Evolutionary conservation across 768 basidiomycete genomes (phyloP).

Genomic region (Peribolospora kevripleyi): DNA sequence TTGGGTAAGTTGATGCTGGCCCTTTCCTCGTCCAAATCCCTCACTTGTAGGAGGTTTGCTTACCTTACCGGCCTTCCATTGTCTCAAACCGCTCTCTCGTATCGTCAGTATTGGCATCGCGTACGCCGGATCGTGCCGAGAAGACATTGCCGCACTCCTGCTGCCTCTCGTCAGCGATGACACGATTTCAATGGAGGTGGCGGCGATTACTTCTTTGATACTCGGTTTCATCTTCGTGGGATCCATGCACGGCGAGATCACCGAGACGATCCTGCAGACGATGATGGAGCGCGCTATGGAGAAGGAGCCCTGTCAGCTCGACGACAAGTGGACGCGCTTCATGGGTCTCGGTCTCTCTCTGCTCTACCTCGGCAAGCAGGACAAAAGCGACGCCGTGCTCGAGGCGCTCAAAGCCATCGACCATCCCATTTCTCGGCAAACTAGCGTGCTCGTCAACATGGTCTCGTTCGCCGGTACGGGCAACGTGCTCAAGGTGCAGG

Average conservation of each 20-base stretch:
- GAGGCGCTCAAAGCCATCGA: slow-evolving; percentile 82
- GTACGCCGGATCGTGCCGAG: slow-evolving; percentile 76
- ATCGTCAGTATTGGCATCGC: slow-evolving; percentile 51
- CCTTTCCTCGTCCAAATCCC: neutral
- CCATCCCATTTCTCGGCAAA: slow-evolving; percentile 71
- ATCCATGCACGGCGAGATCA: slow-evolving; percentile 78
- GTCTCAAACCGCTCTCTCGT: neutral
- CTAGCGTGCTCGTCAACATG: slow-evolving; percentile 73
- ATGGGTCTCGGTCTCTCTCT: slow-evolving; percentile 71
- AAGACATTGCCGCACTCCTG: slow-evolving; percentile 55
- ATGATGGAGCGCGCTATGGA: slow-evolving; percentile 42
- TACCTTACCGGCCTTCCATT: neutral
- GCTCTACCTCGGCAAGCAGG: slow-evolving; percentile 74
- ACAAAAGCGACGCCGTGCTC: slow-evolving; percentile 75
- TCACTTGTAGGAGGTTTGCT: neutral
- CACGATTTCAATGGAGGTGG: slow-evolving; percentile 61
- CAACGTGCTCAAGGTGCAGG: slow-evolving; percentile 78
- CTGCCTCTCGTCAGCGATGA: slow-evolving; percentile 65
- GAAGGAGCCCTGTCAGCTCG: slow-evolving; percentile 41
- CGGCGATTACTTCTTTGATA: slow-evolving; percentile 57
- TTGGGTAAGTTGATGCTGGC: slow-evolving; percentile 26
- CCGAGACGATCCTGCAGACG: slow-evolving; percentile 65
- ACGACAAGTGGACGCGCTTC: slow-evolving; percentile 85
- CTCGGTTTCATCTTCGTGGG: slow-evolving; percentile 91
- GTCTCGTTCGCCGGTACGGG: slow-evolving; percentile 89